Conservation (phyloP, 805 yeast species). For the Candida orba region DNA sequence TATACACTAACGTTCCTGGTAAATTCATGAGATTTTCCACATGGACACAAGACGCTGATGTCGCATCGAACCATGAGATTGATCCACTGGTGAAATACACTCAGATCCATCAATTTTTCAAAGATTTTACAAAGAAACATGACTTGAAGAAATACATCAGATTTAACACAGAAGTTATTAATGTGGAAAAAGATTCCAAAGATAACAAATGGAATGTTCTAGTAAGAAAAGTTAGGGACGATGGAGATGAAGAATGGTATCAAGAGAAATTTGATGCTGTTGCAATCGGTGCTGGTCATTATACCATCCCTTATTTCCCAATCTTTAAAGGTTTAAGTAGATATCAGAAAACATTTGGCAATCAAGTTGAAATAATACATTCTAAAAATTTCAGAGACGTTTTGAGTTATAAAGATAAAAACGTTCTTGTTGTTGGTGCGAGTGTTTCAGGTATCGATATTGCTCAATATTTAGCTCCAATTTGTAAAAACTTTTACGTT, state of each 20-base stretch:
- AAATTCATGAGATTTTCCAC: conserved; percentile 24
- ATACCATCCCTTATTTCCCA: conserved; percentile 50
- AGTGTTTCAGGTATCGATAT: conserved; percentile 37
- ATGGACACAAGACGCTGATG: conserved; percentile 17
- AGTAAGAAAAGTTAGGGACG: conserved; percentile 29
- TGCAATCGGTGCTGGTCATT: conserved; percentile 53
- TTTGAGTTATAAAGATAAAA: conserved; percentile 30
- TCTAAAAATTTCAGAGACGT: conserved; percentile 43
- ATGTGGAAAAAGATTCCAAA: conserved; percentile 22
- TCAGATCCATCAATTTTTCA: conserved; percentile 26
- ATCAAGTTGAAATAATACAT: conserved; percentile 43
- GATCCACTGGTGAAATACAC: conserved; percentile 14
- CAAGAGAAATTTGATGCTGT: conserved; percentile 47
- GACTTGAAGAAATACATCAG: conserved; percentile 29
- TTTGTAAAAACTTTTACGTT: conserved; percentile 19
- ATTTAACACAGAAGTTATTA: conserved; percentile 33
- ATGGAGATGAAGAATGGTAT: conserved; percentile 33
- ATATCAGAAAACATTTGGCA: conserved; percentile 26
- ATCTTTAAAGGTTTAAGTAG: conserved; percentile 38
- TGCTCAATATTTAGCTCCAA: conserved; percentile 35
- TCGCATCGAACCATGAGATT: conserved; percentile 1
- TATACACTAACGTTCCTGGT: conserved; percentile 34
- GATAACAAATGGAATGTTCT: conserved; percentile 21
- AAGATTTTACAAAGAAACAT: conserved; percentile 24
- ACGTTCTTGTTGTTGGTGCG: conserved; percentile 39